phyloP scores from a whole-genome alignment of 108 stramenopile species.

The Stephanodiscus minutulus region DNA sequence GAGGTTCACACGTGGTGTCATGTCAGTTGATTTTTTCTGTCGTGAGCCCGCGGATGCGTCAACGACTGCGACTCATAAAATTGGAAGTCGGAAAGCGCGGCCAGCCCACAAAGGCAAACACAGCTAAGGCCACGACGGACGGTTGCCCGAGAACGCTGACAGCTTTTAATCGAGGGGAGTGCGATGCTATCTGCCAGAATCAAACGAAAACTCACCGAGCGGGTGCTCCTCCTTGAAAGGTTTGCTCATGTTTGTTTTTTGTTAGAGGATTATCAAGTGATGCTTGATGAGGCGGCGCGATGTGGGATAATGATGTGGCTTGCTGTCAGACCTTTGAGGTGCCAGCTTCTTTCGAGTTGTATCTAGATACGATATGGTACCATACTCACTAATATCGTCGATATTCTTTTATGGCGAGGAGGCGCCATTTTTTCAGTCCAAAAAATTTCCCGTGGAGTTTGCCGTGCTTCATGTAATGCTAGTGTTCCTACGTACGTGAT shows the following conservation, averaged over 20 bases:
- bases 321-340: not conserved
- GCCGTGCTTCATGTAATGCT: not conserved
- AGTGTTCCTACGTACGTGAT: conserved; percentile 5
- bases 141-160: not conserved
- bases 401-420: too few species aligned
- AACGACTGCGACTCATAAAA: not conserved
- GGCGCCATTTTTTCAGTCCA: not conserved
- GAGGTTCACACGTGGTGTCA: not conserved
- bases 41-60: not conserved
- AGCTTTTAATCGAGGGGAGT: not conserved
- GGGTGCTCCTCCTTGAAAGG: conserved; percentile 89
- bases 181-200: not conserved
- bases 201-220: conserved; percentile 64
- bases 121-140: not conserved
- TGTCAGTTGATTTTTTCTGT: conserved; percentile 4
- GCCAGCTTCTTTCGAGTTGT: not conserved
- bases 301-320: not conserved
- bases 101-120: not conserved
- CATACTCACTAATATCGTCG: not conserved
- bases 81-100: conserved; percentile 1
- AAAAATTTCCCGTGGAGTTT: not conserved
- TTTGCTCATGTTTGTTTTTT: conserved; percentile 67
- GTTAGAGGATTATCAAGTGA: not conserved
- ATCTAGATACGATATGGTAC: not conserved
- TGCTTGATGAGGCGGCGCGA: not conserved